Conservation (phyloP, 441 rosid species). For the Oxalis stricta region DNA sequence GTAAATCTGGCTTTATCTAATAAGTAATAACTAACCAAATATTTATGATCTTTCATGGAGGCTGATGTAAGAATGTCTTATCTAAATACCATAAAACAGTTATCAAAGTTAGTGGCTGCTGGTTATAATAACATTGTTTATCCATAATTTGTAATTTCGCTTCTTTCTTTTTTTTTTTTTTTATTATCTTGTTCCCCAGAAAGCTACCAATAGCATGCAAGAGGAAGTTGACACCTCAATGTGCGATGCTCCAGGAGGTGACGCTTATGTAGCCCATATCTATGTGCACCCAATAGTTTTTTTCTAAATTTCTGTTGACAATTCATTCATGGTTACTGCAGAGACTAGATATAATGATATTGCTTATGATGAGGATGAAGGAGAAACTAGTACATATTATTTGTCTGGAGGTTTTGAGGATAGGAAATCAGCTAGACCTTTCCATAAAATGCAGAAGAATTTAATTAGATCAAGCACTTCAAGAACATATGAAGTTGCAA, state of each 20-base stretch:
- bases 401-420: slow-evolving; percentile 52
- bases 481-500: slow-evolving; percentile 56
- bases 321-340: slow-evolving; percentile 20
- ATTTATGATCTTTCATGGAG: too few relatives aligned
- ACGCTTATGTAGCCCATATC: slow-evolving; percentile 5
- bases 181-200: too few relatives aligned
- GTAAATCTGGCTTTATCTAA: too few relatives aligned
- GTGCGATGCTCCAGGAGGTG: slow-evolving; percentile 70
- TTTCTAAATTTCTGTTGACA: slow-evolving; percentile 15
- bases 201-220: slow-evolving; percentile 59
- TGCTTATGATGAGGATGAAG: slow-evolving; percentile 78
- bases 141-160: slow-evolving; percentile 4
- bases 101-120: slow-evolving; percentile 1
- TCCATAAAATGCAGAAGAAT: slow-evolving; percentile 58
- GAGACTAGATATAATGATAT: slow-evolving; percentile 45
- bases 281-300: slow-evolving; percentile 8
- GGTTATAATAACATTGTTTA: not conserved
- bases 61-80: too few relatives aligned
- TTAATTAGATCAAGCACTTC: slow-evolving; percentile 33
- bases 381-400: slow-evolving; percentile 68
- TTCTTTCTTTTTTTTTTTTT: slow-evolving; percentile 3
- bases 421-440: slow-evolving; percentile 36
- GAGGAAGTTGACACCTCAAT: slow-evolving; percentile 83
- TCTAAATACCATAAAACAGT: too few relatives aligned
- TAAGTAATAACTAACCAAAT: too few relatives aligned